A percentile compares a stretch with the other conserved stretches of the same genome.
Conservation (phyloP, 179 eudicot species). For the Drosera spatulata region DNA sequence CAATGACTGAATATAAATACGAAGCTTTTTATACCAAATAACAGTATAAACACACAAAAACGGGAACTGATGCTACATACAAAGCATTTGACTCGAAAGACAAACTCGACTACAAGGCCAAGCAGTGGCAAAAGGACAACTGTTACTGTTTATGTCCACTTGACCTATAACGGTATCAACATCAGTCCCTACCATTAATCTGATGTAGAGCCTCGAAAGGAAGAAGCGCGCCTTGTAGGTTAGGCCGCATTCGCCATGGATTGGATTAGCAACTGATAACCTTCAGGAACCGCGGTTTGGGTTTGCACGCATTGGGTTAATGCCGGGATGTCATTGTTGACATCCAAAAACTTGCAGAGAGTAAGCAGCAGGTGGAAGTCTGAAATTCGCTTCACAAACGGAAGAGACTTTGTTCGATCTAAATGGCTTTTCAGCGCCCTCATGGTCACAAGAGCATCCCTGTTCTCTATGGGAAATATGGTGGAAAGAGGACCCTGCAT, state of each 20-base stretch:
- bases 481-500: constrained; percentile 84
- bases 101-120: too few relatives aligned
- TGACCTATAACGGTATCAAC: too few relatives aligned
- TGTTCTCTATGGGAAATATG: constrained; percentile 76
- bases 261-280: constrained; percentile 82
- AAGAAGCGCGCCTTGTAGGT: not conserved
- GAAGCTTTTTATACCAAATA: too few relatives aligned
- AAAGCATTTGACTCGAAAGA: too few relatives aligned
- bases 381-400: constrained; percentile 78
- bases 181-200: too few relatives aligned
- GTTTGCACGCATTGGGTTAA: constrained; percentile 56
- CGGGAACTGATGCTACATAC: too few relatives aligned
- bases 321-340: constrained; percentile 82
- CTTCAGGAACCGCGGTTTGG: constrained; percentile 66
- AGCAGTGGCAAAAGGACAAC: too few relatives aligned
- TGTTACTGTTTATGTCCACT: too few relatives aligned
- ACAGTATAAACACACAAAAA: too few relatives aligned
- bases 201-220: too few relatives aligned
- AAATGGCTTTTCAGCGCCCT: constrained; percentile 61
- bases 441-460: constrained; percentile 48
- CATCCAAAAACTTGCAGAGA: constrained; percentile 55
- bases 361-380: constrained; percentile 83
- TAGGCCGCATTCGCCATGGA: constrained; percentile 65
- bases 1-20: too few relatives aligned
- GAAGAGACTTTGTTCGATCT: constrained; percentile 49